These are phyloP conservation scores for Cardamine resedifolia DNA, from an alignment of 345 rosid genomes.

Conservation along the genomic window DNA sequence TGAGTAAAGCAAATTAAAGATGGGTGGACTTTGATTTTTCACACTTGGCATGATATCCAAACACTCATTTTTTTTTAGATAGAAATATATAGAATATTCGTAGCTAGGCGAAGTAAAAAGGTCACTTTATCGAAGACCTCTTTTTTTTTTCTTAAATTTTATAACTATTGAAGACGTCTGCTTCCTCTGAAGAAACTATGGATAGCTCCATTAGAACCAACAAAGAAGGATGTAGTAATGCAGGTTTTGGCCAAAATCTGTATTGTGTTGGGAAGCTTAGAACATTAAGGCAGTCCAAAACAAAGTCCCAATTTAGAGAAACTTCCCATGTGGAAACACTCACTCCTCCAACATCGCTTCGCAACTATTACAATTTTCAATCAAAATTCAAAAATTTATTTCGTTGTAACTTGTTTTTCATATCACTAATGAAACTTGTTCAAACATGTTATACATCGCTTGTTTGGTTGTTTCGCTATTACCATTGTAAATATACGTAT, in stretches of 20 bases:
- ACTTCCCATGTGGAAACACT: background rate
- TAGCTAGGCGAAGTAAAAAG: background rate
- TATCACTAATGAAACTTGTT: background rate
- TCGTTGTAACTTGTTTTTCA: background rate
- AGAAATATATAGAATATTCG: background rate
- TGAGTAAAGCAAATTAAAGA: background rate
- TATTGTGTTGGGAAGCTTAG: background rate
- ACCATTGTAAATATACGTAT: background rate
- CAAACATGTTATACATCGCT: background rate
- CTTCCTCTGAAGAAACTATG: background rate
- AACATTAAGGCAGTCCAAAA: background rate
- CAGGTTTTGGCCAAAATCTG: background rate
- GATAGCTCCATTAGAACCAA: background rate
- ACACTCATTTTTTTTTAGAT: background rate
- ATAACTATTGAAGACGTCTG: background rate
- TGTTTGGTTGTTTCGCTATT: background rate
- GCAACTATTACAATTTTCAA: background rate
- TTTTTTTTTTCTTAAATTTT: too few relatives aligned
- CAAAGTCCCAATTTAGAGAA: background rate
- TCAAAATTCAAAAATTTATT: background rate
- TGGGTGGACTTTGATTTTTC: background rate
- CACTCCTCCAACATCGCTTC: background rate
- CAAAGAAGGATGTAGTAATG: background rate
- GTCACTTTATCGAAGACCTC: background rate
- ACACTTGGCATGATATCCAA: background rate